Conservation (phyloP, 2,329 filamentous ascomycete species). For the Colletotrichum theobromicola region DNA sequence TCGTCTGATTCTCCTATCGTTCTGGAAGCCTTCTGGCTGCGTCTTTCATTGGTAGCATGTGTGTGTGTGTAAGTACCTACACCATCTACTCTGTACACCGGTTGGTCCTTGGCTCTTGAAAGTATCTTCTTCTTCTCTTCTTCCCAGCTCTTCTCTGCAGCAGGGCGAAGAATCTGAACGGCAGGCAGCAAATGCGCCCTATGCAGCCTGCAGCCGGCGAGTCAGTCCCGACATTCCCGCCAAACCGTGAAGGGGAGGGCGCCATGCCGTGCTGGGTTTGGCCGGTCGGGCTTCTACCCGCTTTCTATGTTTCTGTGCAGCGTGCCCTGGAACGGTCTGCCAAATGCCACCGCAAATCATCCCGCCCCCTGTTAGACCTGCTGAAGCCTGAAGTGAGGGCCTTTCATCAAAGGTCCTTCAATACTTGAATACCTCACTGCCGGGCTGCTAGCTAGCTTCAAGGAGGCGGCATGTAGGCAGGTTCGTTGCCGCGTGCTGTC, state of each 20-base stretch:
- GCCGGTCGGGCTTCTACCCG: conserved; percentile 15
- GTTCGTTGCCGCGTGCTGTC: background rate
- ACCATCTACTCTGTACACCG: background rate
- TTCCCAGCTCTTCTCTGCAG: background rate
- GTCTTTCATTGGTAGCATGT: background rate
- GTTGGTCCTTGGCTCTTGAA: background rate
- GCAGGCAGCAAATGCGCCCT: background rate
- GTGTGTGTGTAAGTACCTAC: background rate
- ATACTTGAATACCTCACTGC: background rate
- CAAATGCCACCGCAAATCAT: conserved; percentile 7
- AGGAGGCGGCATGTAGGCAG: background rate
- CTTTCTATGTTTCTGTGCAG: conserved; percentile 14
- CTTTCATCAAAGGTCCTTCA: background rate
- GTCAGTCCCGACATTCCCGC: conserved; percentile 1
- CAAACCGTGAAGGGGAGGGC: background rate
- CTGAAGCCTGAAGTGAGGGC: background rate
- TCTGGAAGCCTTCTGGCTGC: background rate
- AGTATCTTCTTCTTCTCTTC: background rate
- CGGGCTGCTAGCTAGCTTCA: background rate
- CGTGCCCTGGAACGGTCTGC: background rate
- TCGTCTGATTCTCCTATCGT: conserved; percentile 4
- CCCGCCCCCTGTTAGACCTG: background rate
- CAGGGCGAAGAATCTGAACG: background rate
- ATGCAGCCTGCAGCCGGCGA: background rate
- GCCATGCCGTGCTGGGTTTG: background rate